Conservation (phyloP, 2,329 filamentous ascomycete genomes). For the Pseudocercospora vitis region DNA sequence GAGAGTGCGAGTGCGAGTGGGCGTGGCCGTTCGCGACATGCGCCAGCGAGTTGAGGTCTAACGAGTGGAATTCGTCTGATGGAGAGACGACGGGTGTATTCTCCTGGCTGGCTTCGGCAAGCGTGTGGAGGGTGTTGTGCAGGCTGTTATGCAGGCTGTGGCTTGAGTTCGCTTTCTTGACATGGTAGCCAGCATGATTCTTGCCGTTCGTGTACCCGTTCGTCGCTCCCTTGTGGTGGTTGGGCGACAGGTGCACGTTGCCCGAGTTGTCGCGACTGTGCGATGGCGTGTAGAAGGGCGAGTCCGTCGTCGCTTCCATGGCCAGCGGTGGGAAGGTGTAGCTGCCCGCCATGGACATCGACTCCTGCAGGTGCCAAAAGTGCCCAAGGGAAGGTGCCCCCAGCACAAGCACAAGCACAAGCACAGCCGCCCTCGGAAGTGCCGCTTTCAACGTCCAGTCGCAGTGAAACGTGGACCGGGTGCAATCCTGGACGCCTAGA, state of each 20-base stretch:
- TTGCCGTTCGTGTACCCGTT: constrained; percentile 8
- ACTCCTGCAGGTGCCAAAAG: background rate
- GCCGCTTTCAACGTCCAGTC: too few species aligned
- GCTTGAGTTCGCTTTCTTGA: constrained; percentile 28
- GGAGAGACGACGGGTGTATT: constrained; percentile 33
- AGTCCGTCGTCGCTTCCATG: constrained; percentile 29
- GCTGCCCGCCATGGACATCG: constrained; percentile 45
- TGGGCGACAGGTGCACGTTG: constrained; percentile 11
- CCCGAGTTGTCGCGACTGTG: constrained; percentile 30
- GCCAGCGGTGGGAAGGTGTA: constrained; percentile 47
- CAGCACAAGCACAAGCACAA: background rate
- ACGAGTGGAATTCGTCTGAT: constrained; percentile 8
- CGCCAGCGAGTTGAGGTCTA: constrained; percentile 23
- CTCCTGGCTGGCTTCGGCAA: constrained; percentile 34
- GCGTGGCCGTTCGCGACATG: constrained; percentile 25
- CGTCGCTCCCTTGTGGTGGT: too few species aligned
- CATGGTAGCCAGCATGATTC: constrained; percentile 3
- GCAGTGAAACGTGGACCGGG: background rate
- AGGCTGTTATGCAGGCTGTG: constrained; percentile 20
- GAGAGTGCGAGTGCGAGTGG: constrained; percentile 14
- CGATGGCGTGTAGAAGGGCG: constrained; percentile 24
- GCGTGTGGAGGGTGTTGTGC: constrained; percentile 27
- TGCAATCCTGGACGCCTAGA: too few species aligned
- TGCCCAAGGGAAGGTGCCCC: too few species aligned
- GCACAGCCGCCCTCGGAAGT: background rate